Conservation (phyloP, 108 stramenopile species). For the Nannochloropsis gaditana region DNA sequence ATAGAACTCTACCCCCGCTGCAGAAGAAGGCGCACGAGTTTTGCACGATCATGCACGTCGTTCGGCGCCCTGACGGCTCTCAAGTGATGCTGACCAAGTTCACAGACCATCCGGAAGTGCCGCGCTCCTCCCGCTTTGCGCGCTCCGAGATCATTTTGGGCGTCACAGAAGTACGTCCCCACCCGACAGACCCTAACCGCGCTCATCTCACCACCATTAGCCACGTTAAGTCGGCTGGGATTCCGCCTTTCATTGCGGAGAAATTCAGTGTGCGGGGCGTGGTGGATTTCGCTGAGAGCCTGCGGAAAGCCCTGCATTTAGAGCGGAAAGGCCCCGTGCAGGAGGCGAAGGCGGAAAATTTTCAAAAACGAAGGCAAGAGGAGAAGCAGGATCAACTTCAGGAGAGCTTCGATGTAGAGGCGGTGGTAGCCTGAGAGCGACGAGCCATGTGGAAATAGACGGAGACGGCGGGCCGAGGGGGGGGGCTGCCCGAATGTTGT, state of each 20-base stretch:
- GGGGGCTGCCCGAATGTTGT: too few relatives aligned
- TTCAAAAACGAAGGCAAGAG: not conserved
- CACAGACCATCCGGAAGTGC: not conserved
- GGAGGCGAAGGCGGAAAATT: not conserved
- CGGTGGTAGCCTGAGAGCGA: too few relatives aligned
- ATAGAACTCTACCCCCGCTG: slow-evolving; percentile 40
- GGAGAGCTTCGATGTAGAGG: too few relatives aligned
- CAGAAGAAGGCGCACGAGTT: slow-evolving; percentile 42
- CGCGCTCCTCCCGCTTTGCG: not conserved
- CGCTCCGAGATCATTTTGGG: slow-evolving; percentile 13
- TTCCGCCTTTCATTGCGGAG: not conserved
- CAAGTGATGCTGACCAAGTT: slow-evolving; percentile 2
- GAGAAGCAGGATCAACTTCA: not conserved
- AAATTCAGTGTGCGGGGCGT: not conserved
- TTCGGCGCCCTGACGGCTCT: slow-evolving; percentile 3
- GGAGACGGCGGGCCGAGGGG: too few relatives aligned
- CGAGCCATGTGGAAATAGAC: too few relatives aligned
- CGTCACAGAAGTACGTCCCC: not conserved
- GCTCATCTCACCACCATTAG: not conserved
- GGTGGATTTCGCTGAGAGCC: not conserved
- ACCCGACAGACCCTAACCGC: slow-evolving; percentile 1
- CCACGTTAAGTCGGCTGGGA: not conserved
- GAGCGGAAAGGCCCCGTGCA: not conserved
- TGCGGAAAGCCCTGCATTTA: not conserved
- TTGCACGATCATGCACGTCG: slow-evolving; percentile 49